Evolutionary conservation across 495 filamentous ascomycete species (phyloP), one percentile per base, ranked within the genome.

Genomic region (Podospora pseudoanserina): DNA sequence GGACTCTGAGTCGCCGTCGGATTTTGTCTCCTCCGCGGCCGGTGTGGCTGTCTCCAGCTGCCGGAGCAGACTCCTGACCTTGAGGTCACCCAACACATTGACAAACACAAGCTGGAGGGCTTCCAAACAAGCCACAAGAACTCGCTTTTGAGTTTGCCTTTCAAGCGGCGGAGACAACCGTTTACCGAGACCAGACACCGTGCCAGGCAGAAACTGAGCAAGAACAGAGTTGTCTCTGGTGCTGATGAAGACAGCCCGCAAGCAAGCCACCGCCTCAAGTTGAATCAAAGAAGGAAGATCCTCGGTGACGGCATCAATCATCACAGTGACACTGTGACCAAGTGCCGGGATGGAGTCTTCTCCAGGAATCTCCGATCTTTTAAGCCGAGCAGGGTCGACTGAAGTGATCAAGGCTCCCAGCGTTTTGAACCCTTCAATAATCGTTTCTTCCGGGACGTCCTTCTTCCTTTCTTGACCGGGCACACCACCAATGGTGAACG

Each of bases 201-300:
- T 92, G 7, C 96, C 92, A 7, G 95, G 95, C 71, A 97, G 86
- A 70, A 98, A 93, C 61, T 86, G 92, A 3, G 90, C 90, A 60
- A 96, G 82, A 4, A 91, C 86, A 11, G 91, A 83, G 60, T 84
- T 84, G 74, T 95, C 91, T 66, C 79, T 85, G 19, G 96, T 83
- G 23, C 86, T 85, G 16, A 73, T 68, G 67, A 88, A 85, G 34
- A 96, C 80, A 6, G 83, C 82, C 15, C 88, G 73, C n/a, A 96
- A 76, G 23, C 91, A 86, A 15, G 79, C 74, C 4, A 91, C 79
- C 5, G 92, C 91, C 63, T 89, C 82, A 2, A 90, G 68, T 70
- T 92, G 92, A 4, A 93, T 78, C 39, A 86, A 81, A 62, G 84
- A 74, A 1, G 89, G 90, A 9, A 80, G 75, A 7, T 85, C 85